Base-by-base conservation (phyloP, 495 filamentous ascomycete genomes). In the Talaromyces wortmannii region DNA sequence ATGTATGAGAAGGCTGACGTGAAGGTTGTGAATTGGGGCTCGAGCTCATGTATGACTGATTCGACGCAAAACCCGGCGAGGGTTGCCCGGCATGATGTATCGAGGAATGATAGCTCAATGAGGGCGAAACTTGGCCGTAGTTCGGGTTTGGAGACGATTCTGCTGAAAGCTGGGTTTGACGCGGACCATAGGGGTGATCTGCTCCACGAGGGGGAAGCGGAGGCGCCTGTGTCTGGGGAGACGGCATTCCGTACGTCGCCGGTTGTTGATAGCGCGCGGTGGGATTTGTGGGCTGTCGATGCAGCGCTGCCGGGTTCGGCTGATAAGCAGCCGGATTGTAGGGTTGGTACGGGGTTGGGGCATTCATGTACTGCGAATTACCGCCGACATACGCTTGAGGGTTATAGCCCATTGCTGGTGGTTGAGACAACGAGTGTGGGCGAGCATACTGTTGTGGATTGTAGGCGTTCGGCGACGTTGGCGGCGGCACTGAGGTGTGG, bases 381-480 rank as follows among this genome's bases (percentile, higher is more conserved):
- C 57, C 61, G 63, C 58, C 53, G 58, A 68, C 62, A 66, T 82
- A 72, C 66, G 77, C 62, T 72, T 63, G 59, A 4, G 66, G 61
- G 43, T 67, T 73, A 56, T 74, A 77, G 16, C 59, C 61, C 18
- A 68, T 72, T 32, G 67, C 64, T 23, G 65, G 56, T 31, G 70
- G 67, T 44, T 76, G 76, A 6, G 72, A 72, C 18, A 76, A 72
- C 5, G 85, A 81, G 46, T 88, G 80, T 4, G 87, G 79, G 7
- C 82, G 74, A 46, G 78, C 82, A 66, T 91, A 97, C 51, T 87
- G 74, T 67, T 91, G 89, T 2, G 92, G 91, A 60, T 96, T 95
- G 68, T 96, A 96, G 1, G 82, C 72, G 15, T 72, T 74, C 31
- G 79, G 73, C 32, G 79, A 75, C 8, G 74, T 58, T 45, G 64